A percentile compares a stretch with the other conserved stretches of the same genome.
Conservation (phyloP, 257 asterid species). For the Anisodus acutangulus region DNA sequence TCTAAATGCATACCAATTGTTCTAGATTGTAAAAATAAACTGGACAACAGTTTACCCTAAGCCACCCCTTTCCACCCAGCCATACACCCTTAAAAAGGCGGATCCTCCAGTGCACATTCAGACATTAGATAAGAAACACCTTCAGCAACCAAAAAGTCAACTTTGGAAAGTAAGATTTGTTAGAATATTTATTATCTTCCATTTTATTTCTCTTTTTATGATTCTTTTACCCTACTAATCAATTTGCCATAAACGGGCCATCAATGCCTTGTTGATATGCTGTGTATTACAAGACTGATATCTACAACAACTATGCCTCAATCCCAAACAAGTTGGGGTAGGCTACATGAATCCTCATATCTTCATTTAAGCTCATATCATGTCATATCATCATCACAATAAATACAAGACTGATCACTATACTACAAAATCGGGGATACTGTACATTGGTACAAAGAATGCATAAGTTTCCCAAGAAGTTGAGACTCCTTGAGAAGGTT, state of each 20-base stretch:
- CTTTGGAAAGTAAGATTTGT: not conserved
- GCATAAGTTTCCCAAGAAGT: conserved; percentile 15
- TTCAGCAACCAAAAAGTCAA: conserved; percentile 10
- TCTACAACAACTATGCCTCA: not conserved
- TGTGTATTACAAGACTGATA: not conserved
- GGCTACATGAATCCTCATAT: too few species aligned
- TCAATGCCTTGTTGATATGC: not conserved
- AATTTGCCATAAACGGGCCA: not conserved
- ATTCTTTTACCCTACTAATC: not conserved
- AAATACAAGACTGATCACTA: not conserved
- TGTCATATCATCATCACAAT: too few species aligned
- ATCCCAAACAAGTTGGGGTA: too few species aligned
- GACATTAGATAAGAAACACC: not conserved
- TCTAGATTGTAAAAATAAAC: not conserved
- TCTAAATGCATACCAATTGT: not conserved
- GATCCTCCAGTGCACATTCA: not conserved
- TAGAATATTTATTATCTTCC: not conserved
- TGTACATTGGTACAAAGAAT: conserved; percentile 18
- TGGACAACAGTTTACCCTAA: not conserved
- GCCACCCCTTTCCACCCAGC: not conserved
- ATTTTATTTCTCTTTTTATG: conserved; percentile 21
- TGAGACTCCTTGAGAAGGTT: not conserved
- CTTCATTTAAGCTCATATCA: too few species aligned
- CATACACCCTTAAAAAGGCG: not conserved
- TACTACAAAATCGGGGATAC: conserved; percentile 29